A percentile compares a stretch with the other conserved stretches of the same genome.
phyloP scores from a whole-genome alignment of 2,329 filamentous ascomycete species.

The Seiridium unicorne region DNA sequence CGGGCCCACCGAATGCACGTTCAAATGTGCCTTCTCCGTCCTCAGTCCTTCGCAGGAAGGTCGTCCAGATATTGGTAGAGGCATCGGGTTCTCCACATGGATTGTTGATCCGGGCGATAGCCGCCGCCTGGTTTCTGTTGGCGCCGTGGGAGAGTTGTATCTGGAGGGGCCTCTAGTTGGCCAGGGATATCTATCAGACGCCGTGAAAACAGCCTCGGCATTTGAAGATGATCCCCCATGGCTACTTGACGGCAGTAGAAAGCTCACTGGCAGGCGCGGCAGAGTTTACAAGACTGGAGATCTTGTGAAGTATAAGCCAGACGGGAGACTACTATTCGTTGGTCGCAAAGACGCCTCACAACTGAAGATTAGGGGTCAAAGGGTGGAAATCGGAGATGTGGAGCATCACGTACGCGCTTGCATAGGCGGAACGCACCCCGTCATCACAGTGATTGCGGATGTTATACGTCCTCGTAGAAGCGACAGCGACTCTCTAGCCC shows the following conservation, averaged over 20 bases:
- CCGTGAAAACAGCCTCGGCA: constrained; percentile 35
- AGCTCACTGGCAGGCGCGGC: constrained; percentile 10
- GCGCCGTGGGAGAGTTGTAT: constrained; percentile 18
- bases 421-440: not conserved
- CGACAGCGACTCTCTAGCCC: not conserved
- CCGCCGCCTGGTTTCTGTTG: constrained; percentile 12
- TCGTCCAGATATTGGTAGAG: not conserved
- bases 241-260: constrained; percentile 17
- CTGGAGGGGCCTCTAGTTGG: constrained; percentile 36
- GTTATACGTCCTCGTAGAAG: not conserved
- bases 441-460: not conserved
- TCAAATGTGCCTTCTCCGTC: not conserved
- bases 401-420: not conserved
- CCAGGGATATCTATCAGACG: constrained; percentile 42
- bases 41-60: not conserved
- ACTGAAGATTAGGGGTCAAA: constrained; percentile 6
- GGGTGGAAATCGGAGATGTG: constrained; percentile 7
- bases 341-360: constrained; percentile 7
- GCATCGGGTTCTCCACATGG: constrained; percentile 7
- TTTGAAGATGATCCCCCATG: constrained; percentile 40
- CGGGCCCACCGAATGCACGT: not conserved
- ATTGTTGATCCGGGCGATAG: constrained; percentile 12
- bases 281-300: constrained; percentile 38
- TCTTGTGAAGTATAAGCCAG: constrained; percentile 30
- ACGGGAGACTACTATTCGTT: constrained; percentile 25